Evolutionary conservation across 257 asterid species (phyloP).

Genomic region (Solanum chmielewskii): DNA sequence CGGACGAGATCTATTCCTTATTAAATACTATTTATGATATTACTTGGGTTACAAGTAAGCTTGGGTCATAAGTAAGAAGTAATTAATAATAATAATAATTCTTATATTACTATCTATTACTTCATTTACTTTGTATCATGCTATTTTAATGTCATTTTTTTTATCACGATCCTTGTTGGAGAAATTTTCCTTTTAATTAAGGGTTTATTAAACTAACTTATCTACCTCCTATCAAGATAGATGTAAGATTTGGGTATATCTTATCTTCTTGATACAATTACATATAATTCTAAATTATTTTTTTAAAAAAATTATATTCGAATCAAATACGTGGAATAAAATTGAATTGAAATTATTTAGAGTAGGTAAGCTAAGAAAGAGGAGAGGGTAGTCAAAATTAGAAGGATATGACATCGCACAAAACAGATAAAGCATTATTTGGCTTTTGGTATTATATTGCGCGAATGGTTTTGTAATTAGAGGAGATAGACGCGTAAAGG

Average conservation of each 20-base stretch:
- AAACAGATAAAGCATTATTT: not conserved
- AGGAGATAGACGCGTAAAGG: not conserved
- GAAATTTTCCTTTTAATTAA: not conserved
- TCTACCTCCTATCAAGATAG: not conserved
- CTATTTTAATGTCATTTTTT: not conserved
- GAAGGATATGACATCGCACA: not conserved
- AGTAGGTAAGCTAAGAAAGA: not conserved
- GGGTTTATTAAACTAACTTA: not conserved
- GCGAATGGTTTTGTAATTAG: not conserved
- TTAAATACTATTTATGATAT: no score
- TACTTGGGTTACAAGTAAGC: no score
- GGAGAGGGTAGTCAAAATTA: not conserved
- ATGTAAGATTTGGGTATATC: no score
- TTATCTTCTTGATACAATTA: no score
- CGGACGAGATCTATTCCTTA: no score
- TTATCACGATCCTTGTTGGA: not conserved
- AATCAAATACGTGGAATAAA: not conserved
- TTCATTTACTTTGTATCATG: not conserved
- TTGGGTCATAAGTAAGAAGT: no score
- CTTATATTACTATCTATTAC: not conserved
- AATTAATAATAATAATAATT: no score
- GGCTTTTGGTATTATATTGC: not conserved
- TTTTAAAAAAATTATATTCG: no score
- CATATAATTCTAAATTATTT: no score
- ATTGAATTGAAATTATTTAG: not conserved